Conservation (phyloP, 108 stramenopile genomes). For the Bacterosira constricta region DNA sequence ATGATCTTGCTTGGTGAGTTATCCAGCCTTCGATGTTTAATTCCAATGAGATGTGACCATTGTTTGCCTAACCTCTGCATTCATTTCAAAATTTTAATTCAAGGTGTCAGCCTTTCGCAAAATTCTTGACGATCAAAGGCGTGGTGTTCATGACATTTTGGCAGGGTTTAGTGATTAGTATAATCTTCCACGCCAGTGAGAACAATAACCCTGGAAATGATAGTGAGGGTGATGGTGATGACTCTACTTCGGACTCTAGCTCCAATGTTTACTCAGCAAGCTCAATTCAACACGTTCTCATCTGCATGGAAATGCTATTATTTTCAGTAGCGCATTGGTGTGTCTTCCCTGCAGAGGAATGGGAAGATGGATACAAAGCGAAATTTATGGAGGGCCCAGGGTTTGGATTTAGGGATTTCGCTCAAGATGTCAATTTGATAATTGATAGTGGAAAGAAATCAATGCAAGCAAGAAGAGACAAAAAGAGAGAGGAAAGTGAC, state of each 20-base stretch:
- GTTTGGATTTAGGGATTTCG: constrained; percentile 79
- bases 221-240: constrained; percentile 14
- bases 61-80: neutral
- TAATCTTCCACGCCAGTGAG: constrained; percentile 64
- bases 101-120: constrained; percentile 78
- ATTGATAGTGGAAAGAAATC: constrained; percentile 43
- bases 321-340: constrained; percentile 82
- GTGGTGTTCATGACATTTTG: constrained; percentile 93
- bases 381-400: constrained; percentile 51
- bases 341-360: constrained; percentile 90
- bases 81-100: neutral
- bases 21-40: too few relatives aligned
- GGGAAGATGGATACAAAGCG: constrained; percentile 74
- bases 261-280: constrained; percentile 43
- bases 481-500: constrained; percentile 1
- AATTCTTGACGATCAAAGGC: constrained; percentile 89
- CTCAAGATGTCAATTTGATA: constrained; percentile 59
- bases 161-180: constrained; percentile 71
- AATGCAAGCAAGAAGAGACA: constrained; percentile 18
- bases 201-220: constrained; percentile 41
- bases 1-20: constrained; percentile 76
- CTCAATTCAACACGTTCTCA: constrained; percentile 76
- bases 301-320: constrained; percentile 93
- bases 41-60: neutral
- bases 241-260: constrained; percentile 13